phyloP scores from a whole-genome alignment of 1,284 basidiomycete genomes.

The Cystobasidiaceae sp. region DNA sequence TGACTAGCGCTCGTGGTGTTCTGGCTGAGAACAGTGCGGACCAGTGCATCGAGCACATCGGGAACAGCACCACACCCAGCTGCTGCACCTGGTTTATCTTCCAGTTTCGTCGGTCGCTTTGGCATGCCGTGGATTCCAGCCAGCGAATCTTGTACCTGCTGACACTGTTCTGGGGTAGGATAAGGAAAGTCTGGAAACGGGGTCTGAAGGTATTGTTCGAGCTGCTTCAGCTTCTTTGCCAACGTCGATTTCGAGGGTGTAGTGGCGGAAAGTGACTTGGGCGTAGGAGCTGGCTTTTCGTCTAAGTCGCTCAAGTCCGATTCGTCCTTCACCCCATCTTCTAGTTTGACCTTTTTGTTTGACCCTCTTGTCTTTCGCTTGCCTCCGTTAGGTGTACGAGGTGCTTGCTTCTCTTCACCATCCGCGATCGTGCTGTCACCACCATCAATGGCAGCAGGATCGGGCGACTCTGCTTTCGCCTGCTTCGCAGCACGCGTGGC shows the following conservation, averaged over 20 bases:
- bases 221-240: constrained; percentile 36
- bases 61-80: constrained; percentile 57
- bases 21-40: constrained; percentile 67
- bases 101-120: constrained; percentile 43
- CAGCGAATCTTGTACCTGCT: constrained; percentile 53
- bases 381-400: constrained; percentile 10
- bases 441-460: too few relatives aligned
- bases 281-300: neutral
- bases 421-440: too few relatives aligned
- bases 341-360: constrained; percentile 18
- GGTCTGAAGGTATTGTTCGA: constrained; percentile 39
- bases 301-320: neutral
- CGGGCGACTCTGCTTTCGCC: constrained; percentile 11
- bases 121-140: constrained; percentile 46
- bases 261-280: constrained; percentile 1
- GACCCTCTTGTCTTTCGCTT: neutral
- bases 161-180: constrained; percentile 55
- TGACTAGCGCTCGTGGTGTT: constrained; percentile 59
- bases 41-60: constrained; percentile 64
- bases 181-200: constrained; percentile 56
- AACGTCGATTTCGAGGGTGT: constrained; percentile 24
- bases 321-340: constrained; percentile 5
- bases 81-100: constrained; percentile 47
- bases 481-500: neutral
- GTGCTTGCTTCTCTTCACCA: neutral